phyloP scores from a whole-genome alignment of 371 early-diverging fungal species.

The Syncephalastrum contaminatum region DNA sequence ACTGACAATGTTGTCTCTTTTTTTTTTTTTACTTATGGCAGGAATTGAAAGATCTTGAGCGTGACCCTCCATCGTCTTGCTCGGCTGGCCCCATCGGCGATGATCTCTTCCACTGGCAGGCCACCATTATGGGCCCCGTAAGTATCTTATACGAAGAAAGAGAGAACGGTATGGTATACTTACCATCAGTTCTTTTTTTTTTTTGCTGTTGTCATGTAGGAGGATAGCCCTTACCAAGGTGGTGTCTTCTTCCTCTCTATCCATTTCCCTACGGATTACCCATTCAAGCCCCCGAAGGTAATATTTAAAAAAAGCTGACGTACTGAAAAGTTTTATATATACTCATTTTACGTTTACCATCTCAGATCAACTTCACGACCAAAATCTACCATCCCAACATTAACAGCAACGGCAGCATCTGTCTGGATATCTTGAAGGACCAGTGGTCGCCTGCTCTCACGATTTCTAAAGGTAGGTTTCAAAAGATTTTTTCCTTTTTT shows the following conservation, averaged over 20 bases:
- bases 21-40: conserved; percentile 30
- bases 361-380: conserved; percentile 91
- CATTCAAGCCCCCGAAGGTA: conserved; percentile 99
- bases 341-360: conserved; percentile 1
- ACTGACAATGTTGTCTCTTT: not conserved
- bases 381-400: conserved; percentile 99
- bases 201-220: conserved; percentile 23
- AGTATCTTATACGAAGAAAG: conserved; percentile 26
- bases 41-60: conserved; percentile 94
- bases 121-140: conserved; percentile 96
- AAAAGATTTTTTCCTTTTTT: conserved; percentile 1
- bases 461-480: conserved; percentile 80
- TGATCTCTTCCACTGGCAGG: conserved; percentile 93
- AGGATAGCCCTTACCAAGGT: conserved; percentile 74
- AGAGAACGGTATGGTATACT: conserved; percentile 4
- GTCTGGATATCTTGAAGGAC: conserved; percentile 97
- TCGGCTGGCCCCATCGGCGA: conserved; percentile 92
- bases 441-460: conserved; percentile 99
- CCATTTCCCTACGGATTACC: conserved; percentile 98
- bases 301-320: not conserved
- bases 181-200: not conserved
- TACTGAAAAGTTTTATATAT: not conserved
- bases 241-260: conserved; percentile 98
- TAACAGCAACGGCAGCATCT: conserved; percentile 98
- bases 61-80: conserved; percentile 95